Percentiles rank a stretch among this genome's conserved stretches.
Evolutionary conservation across 2,329 filamentous ascomycete genomes (phyloP).

Genomic region (Neofusicoccum kwambonambiense): DNA sequence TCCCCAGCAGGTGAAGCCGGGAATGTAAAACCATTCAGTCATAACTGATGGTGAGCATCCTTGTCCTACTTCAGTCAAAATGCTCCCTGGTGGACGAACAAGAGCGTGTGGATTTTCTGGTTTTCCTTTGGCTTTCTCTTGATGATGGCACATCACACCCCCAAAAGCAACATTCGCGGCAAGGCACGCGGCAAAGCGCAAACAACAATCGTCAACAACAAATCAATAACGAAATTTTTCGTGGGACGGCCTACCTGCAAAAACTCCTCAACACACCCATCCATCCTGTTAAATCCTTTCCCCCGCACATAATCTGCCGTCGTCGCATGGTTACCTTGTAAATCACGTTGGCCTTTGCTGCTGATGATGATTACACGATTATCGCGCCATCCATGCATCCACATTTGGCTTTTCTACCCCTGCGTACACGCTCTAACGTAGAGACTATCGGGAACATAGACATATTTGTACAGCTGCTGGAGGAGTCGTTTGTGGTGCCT

Average conservation of each 20-base stretch:
- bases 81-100: background rate
- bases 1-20: slow-evolving; percentile 7
- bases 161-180: slow-evolving; percentile 7
- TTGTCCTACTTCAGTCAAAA: background rate
- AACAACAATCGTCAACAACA: background rate
- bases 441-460: slow-evolving; percentile 9
- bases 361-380: slow-evolving; percentile 6
- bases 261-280: background rate
- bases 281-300: background rate
- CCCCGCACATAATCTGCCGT: background rate
- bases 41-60: background rate
- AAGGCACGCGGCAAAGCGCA: slow-evolving; percentile 1
- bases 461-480: background rate
- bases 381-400: background rate
- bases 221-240: slow-evolving; percentile 11
- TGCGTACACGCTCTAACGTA: background rate
- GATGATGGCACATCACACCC: slow-evolving; percentile 1
- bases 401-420: background rate
- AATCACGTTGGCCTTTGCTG: background rate
- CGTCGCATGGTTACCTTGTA: slow-evolving; percentile 6
- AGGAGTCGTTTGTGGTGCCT: background rate
- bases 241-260: slow-evolving; percentile 11
- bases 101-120: background rate
- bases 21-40: background rate
- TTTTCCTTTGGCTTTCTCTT: slow-evolving; percentile 5